phyloP scores from a whole-genome alignment of 495 filamentous ascomycete species.

The Penicillium dipodomyicola region DNA sequence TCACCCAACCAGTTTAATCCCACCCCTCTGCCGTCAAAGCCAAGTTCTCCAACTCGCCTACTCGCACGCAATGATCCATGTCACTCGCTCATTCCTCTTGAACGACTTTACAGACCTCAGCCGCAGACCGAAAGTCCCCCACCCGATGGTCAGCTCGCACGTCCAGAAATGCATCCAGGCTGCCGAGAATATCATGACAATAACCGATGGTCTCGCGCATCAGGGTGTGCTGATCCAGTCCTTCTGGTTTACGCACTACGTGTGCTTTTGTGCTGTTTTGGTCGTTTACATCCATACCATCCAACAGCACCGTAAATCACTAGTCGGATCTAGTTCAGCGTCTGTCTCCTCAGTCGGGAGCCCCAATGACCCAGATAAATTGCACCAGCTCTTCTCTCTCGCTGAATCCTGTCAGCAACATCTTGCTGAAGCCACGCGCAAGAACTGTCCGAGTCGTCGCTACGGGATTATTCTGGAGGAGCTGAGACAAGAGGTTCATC shows the following conservation, averaged over 20 bases:
- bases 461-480: slow-evolving; percentile 53
- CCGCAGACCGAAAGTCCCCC: slow-evolving; percentile 32
- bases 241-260: slow-evolving; percentile 55
- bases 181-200: slow-evolving; percentile 40
- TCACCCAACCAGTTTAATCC: slow-evolving; percentile 46
- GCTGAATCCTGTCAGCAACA: slow-evolving; percentile 48
- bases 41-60: slow-evolving; percentile 53
- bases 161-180: slow-evolving; percentile 47
- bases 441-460: slow-evolving; percentile 51
- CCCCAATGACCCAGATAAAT: slow-evolving; percentile 22
- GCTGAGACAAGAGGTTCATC: slow-evolving; percentile 42
- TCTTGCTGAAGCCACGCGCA: slow-evolving; percentile 48
- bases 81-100: slow-evolving; percentile 56
- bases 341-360: slow-evolving; percentile 23
- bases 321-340: slow-evolving; percentile 7
- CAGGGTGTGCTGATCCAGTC: slow-evolving; percentile 41
- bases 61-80: slow-evolving; percentile 53
- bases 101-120: slow-evolving; percentile 50
- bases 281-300: slow-evolving; percentile 56
- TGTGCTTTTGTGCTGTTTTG: slow-evolving; percentile 54
- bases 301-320: slow-evolving; percentile 43
- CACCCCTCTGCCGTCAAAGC: slow-evolving; percentile 53
- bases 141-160: slow-evolving; percentile 33
- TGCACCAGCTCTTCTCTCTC: slow-evolving; percentile 37
- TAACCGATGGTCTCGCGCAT: slow-evolving; percentile 39